Base-by-base conservation (phyloP, 176 grass and related monocot genomes). In the Aechmea fasciata region DNA sequence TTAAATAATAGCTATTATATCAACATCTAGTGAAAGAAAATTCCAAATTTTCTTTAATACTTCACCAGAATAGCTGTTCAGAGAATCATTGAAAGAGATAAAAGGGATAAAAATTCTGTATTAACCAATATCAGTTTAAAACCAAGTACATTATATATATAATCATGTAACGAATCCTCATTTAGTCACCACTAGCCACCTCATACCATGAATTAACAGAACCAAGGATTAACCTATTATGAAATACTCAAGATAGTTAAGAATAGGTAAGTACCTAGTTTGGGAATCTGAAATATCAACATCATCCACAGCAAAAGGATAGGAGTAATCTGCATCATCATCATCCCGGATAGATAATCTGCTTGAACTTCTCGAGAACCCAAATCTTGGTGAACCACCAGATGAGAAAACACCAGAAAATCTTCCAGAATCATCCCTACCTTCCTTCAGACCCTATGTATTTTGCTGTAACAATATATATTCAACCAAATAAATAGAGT, bases 241-340 rank as follows among this genome's bases (percentile, higher is more conserved):
- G 55, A 17, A 59, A 20, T 17, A 20, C n/a, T 9, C 15, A n/a
- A 59, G 55, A 59, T 1, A 59, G 55, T 59, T 59, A 18, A 33
- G 57, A 25, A 71, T 33, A 57, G 77, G 68, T 29, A 85, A 55
- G 69, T 85, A 96, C 89, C 89, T 80, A 73, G 74, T 82, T 25
- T 85, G 87, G 61, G 86, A 97, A 64, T 75, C 78, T 67, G 89
- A 85, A 54, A 81, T 65, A 68, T 93, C 94, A 59, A 97, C 94
- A 72, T 97, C 94, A 78, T 93, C 89, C 57, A 97, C 84, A 52
- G 70, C 89, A 87, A 97, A 97, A 69, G 84, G 89, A 83, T 79
- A 97, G 52, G 77, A 76, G 51, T 68, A 80, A 72, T 91, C 92
- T 48, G 69, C 52, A 25, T 97, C 94, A 47, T 97, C 89, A n/a